Conservation (phyloP, 306 rosid genomes). For the Castanea mollissima region DNA sequence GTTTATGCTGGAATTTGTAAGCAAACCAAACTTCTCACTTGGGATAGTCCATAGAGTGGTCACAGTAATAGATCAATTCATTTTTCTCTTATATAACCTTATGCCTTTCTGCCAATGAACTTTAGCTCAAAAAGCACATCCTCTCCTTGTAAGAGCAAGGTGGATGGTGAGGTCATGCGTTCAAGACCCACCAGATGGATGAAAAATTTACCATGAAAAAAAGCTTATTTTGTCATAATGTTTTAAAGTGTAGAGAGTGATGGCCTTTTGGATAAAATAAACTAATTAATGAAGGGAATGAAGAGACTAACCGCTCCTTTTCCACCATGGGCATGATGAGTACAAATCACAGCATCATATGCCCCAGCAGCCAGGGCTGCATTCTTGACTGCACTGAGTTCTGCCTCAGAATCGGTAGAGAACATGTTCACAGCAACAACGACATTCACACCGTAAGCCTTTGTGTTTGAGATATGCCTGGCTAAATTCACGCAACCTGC, state of each 20-base stretch:
- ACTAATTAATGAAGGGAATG: background rate
- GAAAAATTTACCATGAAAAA: too few relatives aligned
- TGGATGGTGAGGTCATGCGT: too few relatives aligned
- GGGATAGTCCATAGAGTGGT: background rate
- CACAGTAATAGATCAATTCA: background rate
- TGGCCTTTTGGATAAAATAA: background rate
- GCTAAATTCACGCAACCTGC: slow-evolving; percentile 94
- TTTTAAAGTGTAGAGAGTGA: background rate
- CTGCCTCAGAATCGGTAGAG: slow-evolving; percentile 88
- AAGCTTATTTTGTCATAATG: background rate
- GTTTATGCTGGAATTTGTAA: background rate
- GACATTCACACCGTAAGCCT: slow-evolving; percentile 86
- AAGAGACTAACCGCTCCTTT: slow-evolving; percentile 83
- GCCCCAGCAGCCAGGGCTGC: slow-evolving; percentile 90
- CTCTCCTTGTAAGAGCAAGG: too few relatives aligned
- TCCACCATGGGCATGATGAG: slow-evolving; percentile 98
- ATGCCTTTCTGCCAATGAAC: too few relatives aligned
- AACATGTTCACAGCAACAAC: slow-evolving; percentile 91
- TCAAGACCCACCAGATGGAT: too few relatives aligned
- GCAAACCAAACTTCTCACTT: background rate
- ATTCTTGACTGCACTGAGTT: slow-evolving; percentile 61
- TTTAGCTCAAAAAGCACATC: too few relatives aligned
- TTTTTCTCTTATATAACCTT: background rate
- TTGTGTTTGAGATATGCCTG: slow-evolving; percentile 69
- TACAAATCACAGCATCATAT: slow-evolving; percentile 80